These are phyloP conservation scores for Fusarium sulawesiense DNA, from an alignment of 2,329 filamentous ascomycete genomes.

Conservation along the genomic window DNA sequence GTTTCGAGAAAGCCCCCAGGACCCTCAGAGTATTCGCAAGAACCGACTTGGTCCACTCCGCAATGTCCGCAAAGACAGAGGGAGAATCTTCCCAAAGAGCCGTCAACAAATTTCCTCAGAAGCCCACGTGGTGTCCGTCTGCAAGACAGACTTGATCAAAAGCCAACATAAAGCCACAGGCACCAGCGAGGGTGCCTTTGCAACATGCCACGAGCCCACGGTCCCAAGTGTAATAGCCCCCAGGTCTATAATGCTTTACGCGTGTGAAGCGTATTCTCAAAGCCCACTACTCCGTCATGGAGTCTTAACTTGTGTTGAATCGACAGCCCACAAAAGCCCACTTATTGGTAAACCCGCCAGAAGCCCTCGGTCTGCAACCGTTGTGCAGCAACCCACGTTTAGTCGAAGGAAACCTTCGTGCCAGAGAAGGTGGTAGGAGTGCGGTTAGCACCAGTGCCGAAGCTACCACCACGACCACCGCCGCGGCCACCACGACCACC, in stretches of 20 bases:
- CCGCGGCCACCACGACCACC: conserved; percentile 60
- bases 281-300: conserved; percentile 60
- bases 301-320: conserved; percentile 58
- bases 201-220: conserved; percentile 55
- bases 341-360: conserved; percentile 56
- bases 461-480: conserved; percentile 55
- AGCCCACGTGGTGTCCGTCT: conserved; percentile 50
- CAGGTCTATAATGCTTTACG: conserved; percentile 64
- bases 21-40: conserved; percentile 53
- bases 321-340: conserved; percentile 66
- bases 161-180: conserved; percentile 50
- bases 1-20: conserved; percentile 52
- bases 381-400: conserved; percentile 51
- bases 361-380: conserved; percentile 57
- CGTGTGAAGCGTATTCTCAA: conserved; percentile 62
- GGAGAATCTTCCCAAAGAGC: conserved; percentile 49
- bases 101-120: conserved; percentile 57
- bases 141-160: conserved; percentile 43
- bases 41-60: conserved; percentile 50
- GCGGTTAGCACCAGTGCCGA: conserved; percentile 37
- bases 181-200: conserved; percentile 33
- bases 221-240: conserved; percentile 60
- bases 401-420: conserved; percentile 80
- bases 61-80: conserved; percentile 25
- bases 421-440: conserved; percentile 63